These are phyloP conservation scores for Dillenia suffruticosa DNA, from an alignment of 164 flowering plant genomes.

Conservation along the genomic window DNA sequence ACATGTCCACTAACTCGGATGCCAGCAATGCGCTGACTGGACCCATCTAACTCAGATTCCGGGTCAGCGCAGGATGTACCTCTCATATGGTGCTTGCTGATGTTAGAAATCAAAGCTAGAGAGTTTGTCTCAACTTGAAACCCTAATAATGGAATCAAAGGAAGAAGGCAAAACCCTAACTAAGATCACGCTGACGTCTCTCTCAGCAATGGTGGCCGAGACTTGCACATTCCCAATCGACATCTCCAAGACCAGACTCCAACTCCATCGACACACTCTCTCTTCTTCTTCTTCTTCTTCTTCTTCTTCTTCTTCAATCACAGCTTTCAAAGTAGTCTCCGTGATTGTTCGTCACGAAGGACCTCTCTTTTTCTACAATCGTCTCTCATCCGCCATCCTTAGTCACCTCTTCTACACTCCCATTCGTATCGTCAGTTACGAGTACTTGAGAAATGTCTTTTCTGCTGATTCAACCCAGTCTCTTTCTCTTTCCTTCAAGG, in stretches of 20 bases:
- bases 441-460: conserved; percentile 37
- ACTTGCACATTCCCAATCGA: conserved; percentile 81
- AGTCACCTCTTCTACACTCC: conserved; percentile 89
- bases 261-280: background rate
- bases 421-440: conserved; percentile 72
- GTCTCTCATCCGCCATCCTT: conserved; percentile 71
- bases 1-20: no score
- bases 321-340: conserved; percentile 44
- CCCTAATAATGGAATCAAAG: conserved; percentile 16
- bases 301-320: conserved; percentile 24
- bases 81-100: no score
- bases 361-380: conserved; percentile 54
- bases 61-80: no score
- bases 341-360: conserved; percentile 46
- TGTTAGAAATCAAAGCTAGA: no score
- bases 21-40: no score
- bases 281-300: background rate
- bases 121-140: background rate
- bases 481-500: conserved; percentile 45
- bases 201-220: conserved; percentile 81
- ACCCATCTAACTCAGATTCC: no score
- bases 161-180: conserved; percentile 11
- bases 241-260: conserved; percentile 79
- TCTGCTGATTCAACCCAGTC: conserved; percentile 12
- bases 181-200: conserved; percentile 45